Evolutionary conservation across 2,329 filamentous ascomycete species (phyloP).

Genomic region (Diaporthe caulivora): DNA sequence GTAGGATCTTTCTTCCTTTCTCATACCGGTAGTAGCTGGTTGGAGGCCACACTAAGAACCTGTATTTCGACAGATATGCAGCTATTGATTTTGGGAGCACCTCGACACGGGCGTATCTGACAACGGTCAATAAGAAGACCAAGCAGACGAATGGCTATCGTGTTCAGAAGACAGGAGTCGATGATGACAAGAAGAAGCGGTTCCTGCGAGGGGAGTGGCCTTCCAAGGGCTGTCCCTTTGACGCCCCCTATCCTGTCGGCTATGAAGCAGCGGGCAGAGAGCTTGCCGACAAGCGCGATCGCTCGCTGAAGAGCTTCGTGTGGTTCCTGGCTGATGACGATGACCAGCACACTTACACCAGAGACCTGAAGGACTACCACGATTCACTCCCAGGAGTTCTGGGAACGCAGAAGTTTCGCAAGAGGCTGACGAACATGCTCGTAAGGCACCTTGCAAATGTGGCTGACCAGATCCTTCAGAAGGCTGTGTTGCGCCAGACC

Average conservation of each 20-base stretch:
- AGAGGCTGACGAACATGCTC: conserved; percentile 6
- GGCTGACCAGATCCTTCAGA: not conserved
- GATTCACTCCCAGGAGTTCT: not conserved
- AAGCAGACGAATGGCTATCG: not conserved
- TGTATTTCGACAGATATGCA: not conserved
- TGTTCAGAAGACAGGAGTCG: not conserved
- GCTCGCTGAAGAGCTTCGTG: conserved; percentile 14
- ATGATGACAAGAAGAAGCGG: not conserved
- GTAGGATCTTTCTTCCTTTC: not conserved
- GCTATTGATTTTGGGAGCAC: conserved; percentile 2
- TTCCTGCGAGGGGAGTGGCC: conserved; percentile 6
- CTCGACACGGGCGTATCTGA: not conserved
- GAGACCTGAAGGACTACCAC: not conserved
- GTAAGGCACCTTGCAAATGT: not conserved
- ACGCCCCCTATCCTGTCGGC: not conserved
- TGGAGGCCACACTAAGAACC: not conserved
- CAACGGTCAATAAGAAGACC: not conserved
- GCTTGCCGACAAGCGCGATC: conserved; percentile 6
- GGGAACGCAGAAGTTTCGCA: not conserved
- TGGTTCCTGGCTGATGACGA: conserved; percentile 7
- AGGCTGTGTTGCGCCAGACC: not conserved
- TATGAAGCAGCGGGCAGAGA: not conserved
- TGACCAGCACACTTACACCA: not conserved
- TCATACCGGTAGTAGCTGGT: too few relatives aligned
- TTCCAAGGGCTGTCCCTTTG: conserved; percentile 2